Conservation (phyloP, 2,329 filamentous ascomycete genomes). For the Epichloe aotearoae region DNA sequence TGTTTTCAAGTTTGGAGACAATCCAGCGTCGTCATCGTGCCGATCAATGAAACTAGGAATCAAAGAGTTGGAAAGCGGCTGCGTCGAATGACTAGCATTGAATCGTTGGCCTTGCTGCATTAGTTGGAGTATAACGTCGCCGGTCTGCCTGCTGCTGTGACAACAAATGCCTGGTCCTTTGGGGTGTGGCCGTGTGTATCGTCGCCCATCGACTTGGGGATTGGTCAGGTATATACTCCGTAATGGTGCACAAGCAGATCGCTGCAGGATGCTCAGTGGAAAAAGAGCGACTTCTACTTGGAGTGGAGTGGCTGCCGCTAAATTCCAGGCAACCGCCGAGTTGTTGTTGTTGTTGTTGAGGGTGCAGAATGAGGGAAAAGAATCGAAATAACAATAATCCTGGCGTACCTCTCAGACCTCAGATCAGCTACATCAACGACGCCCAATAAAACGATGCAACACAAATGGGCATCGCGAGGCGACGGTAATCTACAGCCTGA, state of each 20-base stretch:
- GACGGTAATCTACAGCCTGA: neutral
- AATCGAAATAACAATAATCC: constrained; percentile 1
- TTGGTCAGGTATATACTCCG: neutral
- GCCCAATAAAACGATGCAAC: constrained; percentile 4
- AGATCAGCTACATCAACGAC: constrained; percentile 6
- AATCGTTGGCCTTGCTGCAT: neutral
- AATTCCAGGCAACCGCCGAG: neutral
- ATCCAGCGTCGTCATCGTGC: constrained; percentile 4
- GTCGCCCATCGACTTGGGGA: neutral
- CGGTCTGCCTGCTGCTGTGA: neutral
- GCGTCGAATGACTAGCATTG: neutral
- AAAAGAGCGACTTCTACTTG: constrained; percentile 4
- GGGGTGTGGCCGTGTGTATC: neutral
- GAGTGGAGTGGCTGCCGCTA: neutral
- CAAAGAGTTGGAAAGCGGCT: neutral
- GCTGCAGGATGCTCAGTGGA: neutral
- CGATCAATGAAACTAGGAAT: neutral
- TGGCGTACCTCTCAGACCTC: neutral
- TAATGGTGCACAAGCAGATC: neutral
- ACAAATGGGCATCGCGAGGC: constrained; percentile 11
- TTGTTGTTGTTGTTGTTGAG: too few species aligned
- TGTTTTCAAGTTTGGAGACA: neutral
- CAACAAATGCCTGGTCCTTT: neutral
- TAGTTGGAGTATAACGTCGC: neutral
- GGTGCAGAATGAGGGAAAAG: neutral